Conservation (phyloP, 768 basidiomycete genomes). For the Tricholoma hemisulphureum region DNA sequence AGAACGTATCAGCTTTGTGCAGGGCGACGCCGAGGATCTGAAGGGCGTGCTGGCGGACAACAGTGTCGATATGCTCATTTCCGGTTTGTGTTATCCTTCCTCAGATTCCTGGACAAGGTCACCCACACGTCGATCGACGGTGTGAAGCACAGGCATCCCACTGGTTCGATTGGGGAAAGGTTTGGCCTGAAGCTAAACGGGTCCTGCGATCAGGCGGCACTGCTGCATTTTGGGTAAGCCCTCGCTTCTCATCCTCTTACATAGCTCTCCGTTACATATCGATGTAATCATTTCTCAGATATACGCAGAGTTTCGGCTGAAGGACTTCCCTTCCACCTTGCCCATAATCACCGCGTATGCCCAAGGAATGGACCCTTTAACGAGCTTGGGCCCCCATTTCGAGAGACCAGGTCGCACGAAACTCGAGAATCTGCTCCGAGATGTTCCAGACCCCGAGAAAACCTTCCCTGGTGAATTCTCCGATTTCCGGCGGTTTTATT, state of each 20-base stretch:
- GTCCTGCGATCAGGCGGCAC: constrained; percentile 62
- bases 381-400: constrained; percentile 71
- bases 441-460: constrained; percentile 55
- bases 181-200: constrained; percentile 67
- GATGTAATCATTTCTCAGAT: constrained; percentile 35
- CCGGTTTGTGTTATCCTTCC: constrained; percentile 38
- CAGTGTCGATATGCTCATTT: constrained; percentile 64
- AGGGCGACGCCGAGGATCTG: constrained; percentile 55
- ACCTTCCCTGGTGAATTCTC: constrained; percentile 32
- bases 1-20: constrained; percentile 27
- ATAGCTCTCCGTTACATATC: too few species aligned
- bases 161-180: constrained; percentile 74
- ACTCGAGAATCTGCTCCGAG: constrained; percentile 66
- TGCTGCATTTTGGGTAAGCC: constrained; percentile 70
- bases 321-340: constrained; percentile 55
- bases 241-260: not conserved
- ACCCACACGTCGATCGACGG: not conserved
- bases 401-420: constrained; percentile 78
- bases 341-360: constrained; percentile 61
- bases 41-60: constrained; percentile 37
- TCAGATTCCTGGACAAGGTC: not conserved
- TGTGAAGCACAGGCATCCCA: constrained; percentile 70
- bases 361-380: constrained; percentile 53
- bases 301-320: constrained; percentile 74
- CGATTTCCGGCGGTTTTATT: constrained; percentile 54